A percentile compares a stretch with the other conserved stretches of the same genome.
phyloP scores from a whole-genome alignment of 2,329 filamentous ascomycete genomes.

The Cytospora schulzeri region DNA sequence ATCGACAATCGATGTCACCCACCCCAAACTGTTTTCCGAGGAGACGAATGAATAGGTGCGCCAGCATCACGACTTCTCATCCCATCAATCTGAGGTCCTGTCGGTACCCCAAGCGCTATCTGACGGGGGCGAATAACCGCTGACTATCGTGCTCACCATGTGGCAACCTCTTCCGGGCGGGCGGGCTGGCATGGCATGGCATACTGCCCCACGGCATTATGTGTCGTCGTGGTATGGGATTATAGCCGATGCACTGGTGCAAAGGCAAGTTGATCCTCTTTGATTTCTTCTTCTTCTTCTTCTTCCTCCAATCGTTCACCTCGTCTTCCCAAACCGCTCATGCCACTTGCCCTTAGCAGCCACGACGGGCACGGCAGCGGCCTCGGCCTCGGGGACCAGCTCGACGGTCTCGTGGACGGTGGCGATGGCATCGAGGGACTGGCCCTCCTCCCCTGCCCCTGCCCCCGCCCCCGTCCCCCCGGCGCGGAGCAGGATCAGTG shows the following conservation, averaged over 20 bases:
- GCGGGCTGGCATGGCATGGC: neutral
- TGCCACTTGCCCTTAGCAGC: constrained; percentile 58
- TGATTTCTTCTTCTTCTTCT: neutral
- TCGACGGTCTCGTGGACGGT: constrained; percentile 66
- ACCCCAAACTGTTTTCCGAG: no score
- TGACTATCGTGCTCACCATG: neutral
- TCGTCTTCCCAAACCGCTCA: constrained; percentile 55
- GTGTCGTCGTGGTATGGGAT: neutral
- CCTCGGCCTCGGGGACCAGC: constrained; percentile 48
- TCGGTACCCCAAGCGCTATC: no score
- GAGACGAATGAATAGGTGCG: no score
- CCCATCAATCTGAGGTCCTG: no score
- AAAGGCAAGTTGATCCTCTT: neutral
- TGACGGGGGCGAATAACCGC: neutral
- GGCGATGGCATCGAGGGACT: constrained; percentile 51
- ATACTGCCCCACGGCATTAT: no score
- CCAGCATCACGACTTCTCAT: no score
- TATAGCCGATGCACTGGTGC: neutral
- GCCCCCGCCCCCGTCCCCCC: no score
- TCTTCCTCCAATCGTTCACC: constrained; percentile 36
- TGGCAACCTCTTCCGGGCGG: neutral
- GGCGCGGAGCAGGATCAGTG: constrained; percentile 56
- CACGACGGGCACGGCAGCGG: constrained; percentile 34
- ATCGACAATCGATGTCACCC: neutral
- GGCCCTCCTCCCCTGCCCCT: no score